A percentile compares a stretch with the other conserved stretches of the same genome.
phyloP scores from a whole-genome alignment of 176 grass and related monocot species.

The Aegilops sharonensis region DNA sequence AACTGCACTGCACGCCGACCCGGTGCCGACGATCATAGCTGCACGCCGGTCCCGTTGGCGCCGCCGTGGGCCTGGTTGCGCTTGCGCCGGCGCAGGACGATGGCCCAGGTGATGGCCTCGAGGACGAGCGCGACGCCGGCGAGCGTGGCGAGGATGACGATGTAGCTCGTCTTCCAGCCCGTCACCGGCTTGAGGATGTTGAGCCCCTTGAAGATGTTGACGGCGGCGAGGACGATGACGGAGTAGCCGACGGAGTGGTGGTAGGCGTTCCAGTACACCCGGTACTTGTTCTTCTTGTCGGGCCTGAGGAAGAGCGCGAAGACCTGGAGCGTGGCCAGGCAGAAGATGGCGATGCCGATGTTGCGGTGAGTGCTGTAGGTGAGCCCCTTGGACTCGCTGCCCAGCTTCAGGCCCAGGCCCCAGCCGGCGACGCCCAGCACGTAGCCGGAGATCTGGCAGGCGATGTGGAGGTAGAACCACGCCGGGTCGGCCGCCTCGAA shows the following conservation, averaged over 20 bases:
- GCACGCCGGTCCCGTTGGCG: slow-evolving; percentile 32
- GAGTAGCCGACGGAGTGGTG: slow-evolving; percentile 77
- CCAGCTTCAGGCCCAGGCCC: slow-evolving; percentile 91
- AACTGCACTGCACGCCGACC: slow-evolving; percentile 22
- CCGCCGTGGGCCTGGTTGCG: slow-evolving; percentile 26
- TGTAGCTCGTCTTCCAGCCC: slow-evolving; percentile 76
- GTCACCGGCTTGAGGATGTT: slow-evolving; percentile 63
- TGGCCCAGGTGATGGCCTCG: slow-evolving; percentile 68
- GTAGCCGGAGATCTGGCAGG: slow-evolving; percentile 84
- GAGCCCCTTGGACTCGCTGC: slow-evolving; percentile 70
- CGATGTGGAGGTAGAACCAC: slow-evolving; percentile 88
- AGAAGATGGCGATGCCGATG: slow-evolving; percentile 81
- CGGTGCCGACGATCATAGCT: neutral
- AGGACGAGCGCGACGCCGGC: slow-evolving; percentile 54
- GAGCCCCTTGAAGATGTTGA: slow-evolving; percentile 94
- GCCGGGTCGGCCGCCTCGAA: slow-evolving; percentile 79
- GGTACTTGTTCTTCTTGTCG: slow-evolving; percentile 87
- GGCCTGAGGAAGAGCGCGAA: slow-evolving; percentile 82
- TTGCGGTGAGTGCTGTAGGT: slow-evolving; percentile 54
- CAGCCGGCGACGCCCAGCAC: slow-evolving; percentile 79
- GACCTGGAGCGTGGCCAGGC: slow-evolving; percentile 85
- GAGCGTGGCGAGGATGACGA: slow-evolving; percentile 61
- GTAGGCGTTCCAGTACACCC: slow-evolving; percentile 92
- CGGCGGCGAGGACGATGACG: slow-evolving; percentile 49
- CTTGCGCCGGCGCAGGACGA: slow-evolving; percentile 54